Evolutionary conservation across 352 stramenopile genomes (phyloP).

Genomic region (Phytophthora sp.): DNA sequence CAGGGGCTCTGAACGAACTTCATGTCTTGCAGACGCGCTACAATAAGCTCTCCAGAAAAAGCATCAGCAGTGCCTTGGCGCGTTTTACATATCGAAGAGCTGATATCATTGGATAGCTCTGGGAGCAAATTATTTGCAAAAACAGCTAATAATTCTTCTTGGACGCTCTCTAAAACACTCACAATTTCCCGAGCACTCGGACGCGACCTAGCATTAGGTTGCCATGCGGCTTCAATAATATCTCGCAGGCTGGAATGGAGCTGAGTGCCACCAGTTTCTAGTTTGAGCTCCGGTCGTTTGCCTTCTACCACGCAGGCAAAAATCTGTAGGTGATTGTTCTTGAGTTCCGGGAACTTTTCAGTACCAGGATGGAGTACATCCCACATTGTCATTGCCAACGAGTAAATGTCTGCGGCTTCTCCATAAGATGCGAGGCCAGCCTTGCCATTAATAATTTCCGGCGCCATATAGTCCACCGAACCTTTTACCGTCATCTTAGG

Average conservation of each 20-base stretch:
- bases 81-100: slow-evolving; percentile 19
- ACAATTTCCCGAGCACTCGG: slow-evolving; percentile 52
- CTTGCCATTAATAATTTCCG: slow-evolving; percentile 79
- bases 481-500: slow-evolving; percentile 68
- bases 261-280: neutral
- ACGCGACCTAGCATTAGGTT: slow-evolving; percentile 36
- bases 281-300: slow-evolving; percentile 34
- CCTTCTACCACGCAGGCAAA: slow-evolving; percentile 54
- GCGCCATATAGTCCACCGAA: slow-evolving; percentile 83
- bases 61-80: slow-evolving; percentile 16
- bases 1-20: slow-evolving; percentile 27
- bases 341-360: slow-evolving; percentile 55
- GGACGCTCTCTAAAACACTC: slow-evolving; percentile 44
- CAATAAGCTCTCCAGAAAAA: slow-evolving; percentile 38
- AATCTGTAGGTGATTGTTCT: slow-evolving; percentile 58
- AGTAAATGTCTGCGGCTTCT: slow-evolving; percentile 77
- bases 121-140: slow-evolving; percentile 34
- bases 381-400: slow-evolving; percentile 79
- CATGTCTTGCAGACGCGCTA: slow-evolving; percentile 38
- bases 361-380: slow-evolving; percentile 62
- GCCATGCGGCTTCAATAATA: slow-evolving; percentile 55
- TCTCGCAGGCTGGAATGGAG: slow-evolving; percentile 44
- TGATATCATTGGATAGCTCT: slow-evolving; percentile 29
- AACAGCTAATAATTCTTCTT: slow-evolving; percentile 46
- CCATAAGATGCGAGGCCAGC: slow-evolving; percentile 55